These are phyloP conservation scores for Phellopilus nigrolimitatus DNA, from an alignment of 1,284 basidiomycete species.

Conservation along the genomic window DNA sequence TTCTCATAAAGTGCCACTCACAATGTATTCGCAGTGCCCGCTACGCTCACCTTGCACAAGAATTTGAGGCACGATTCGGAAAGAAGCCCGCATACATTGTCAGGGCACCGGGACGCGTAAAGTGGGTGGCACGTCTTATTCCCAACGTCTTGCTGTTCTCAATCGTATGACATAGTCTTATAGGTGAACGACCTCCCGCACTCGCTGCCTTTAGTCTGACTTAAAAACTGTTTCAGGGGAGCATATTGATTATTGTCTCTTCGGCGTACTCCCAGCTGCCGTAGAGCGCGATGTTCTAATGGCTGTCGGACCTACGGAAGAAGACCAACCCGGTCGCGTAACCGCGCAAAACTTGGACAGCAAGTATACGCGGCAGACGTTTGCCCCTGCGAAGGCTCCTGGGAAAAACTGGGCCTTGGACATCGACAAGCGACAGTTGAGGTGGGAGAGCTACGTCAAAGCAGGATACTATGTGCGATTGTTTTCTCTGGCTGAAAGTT, in stretches of 20 bases:
- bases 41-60: constrained; percentile 59
- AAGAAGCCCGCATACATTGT: constrained; percentile 65
- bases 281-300: constrained; percentile 84
- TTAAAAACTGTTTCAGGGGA: constrained; percentile 47
- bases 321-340: constrained; percentile 43
- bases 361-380: constrained; percentile 54
- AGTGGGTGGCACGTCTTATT: constrained; percentile 41
- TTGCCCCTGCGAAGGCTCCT: constrained; percentile 48
- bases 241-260: constrained; percentile 83
- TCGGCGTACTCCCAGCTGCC: constrained; percentile 79
- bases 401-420: constrained; percentile 64
- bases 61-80: constrained; percentile 65
- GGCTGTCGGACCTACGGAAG: constrained; percentile 58
- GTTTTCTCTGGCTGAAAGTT: constrained; percentile 1
- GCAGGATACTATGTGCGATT: constrained; percentile 68
- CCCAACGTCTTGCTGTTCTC: constrained; percentile 34
- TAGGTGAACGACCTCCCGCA: constrained; percentile 27
- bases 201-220: constrained; percentile 6
- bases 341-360: constrained; percentile 61
- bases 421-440: constrained; percentile 62
- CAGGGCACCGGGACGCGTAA: constrained; percentile 82
- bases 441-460: constrained; percentile 87
- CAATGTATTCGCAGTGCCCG: constrained; percentile 38
- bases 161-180: constrained; percentile 32
- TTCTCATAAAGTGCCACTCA: not conserved